Conservation (phyloP, 73 alveolate species). For the Tetrahymena elliotti region DNA sequence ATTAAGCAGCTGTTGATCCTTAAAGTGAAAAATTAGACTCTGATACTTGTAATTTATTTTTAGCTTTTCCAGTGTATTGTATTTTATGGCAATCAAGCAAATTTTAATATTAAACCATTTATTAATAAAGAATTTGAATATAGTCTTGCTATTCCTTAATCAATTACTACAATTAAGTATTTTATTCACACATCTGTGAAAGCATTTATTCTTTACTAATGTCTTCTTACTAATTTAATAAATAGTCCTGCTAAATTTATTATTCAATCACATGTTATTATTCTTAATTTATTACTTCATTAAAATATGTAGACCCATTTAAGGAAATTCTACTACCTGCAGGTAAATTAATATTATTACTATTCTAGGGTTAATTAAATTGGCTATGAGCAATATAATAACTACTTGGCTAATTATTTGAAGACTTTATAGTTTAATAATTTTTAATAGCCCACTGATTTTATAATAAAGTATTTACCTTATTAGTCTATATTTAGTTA, state of each 20-base stretch:
- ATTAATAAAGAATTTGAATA: neutral
- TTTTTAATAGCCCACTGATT: neutral
- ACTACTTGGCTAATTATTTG: no score
- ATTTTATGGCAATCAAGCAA: neutral
- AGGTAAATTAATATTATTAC: neutral
- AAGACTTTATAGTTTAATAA: no score
- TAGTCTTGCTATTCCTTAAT: neutral
- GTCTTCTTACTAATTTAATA: no score
- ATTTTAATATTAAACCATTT: neutral
- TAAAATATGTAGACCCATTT: neutral
- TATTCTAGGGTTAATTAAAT: no score
- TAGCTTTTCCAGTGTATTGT: neutral
- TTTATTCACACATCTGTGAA: neutral
- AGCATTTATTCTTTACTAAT: neutral
- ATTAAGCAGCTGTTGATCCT: neutral
- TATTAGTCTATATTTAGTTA: neutral
- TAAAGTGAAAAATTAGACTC: neutral
- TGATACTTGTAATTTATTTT: neutral
- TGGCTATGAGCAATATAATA: no score
- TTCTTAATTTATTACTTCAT: neutral
- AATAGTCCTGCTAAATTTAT: neutral
- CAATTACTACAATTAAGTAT: neutral
- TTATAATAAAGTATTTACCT: no score
- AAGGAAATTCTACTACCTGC: neutral
- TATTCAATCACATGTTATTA: neutral